Evolutionary conservation across 768 basidiomycete genomes (phyloP).

Genomic region (Floccularia luteovirens): DNA sequence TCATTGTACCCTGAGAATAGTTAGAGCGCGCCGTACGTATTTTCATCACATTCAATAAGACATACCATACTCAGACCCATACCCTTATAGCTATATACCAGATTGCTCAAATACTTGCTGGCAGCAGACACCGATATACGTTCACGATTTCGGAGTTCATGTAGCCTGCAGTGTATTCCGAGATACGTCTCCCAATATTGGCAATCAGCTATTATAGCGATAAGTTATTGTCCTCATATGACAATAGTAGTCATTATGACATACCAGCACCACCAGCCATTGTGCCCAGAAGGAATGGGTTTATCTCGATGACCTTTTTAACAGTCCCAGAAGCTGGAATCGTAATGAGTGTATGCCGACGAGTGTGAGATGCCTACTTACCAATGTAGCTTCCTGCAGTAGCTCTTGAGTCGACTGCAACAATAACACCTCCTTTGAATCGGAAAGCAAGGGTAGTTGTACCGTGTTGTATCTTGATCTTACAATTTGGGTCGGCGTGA

Average conservation of each 20-base stretch:
- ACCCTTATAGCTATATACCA: constrained; percentile 97
- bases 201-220: constrained; percentile 63
- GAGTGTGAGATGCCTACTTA: constrained; percentile 24
- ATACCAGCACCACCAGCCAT: constrained; percentile 98
- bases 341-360: constrained; percentile 1
- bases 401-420: constrained; percentile 98
- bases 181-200: constrained; percentile 99
- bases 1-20: constrained; percentile 92
- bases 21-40: too few relatives aligned
- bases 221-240: constrained; percentile 2
- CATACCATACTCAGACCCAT: constrained; percentile 99
- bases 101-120: constrained; percentile 94
- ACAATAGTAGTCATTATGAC: constrained; percentile 16
- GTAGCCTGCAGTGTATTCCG: constrained; percentile 93
- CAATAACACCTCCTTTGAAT: constrained; percentile 94
- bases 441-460: constrained; percentile 98
- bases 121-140: constrained; percentile 99
- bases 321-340: constrained; percentile 86
- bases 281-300: constrained; percentile 96
- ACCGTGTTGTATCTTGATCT: constrained; percentile 97
- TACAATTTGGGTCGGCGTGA: constrained; percentile 87
- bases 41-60: constrained; percentile 6
- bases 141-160: constrained; percentile 94
- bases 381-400: constrained; percentile 97
- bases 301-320: constrained; percentile 99